Percentiles rank a stretch among this genome's conserved stretches.
These are phyloP conservation scores for Corchorus olitorius DNA, from an alignment of 345 rosid species.

Conservation along the genomic window DNA sequence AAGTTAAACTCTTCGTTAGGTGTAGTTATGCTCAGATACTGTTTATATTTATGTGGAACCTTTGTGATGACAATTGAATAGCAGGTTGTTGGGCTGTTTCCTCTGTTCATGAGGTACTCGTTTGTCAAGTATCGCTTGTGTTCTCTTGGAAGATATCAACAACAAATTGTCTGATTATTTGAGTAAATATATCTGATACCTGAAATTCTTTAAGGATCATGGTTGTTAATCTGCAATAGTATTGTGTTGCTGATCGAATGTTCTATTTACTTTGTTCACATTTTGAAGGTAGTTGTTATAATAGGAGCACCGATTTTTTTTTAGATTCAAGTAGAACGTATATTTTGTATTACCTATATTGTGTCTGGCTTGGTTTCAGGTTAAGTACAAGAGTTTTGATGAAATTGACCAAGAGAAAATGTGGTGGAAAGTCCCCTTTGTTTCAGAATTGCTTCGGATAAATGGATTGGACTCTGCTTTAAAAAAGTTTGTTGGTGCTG, in stretches of 20 bases:
- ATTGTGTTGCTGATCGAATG: neutral
- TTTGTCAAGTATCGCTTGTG: neutral
- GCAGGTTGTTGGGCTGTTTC: neutral
- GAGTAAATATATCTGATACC: neutral
- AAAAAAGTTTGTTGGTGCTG: conserved; percentile 57
- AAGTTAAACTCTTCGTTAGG: neutral
- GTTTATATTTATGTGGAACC: neutral
- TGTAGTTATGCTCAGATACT: neutral
- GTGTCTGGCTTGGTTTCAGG: conserved; percentile 48
- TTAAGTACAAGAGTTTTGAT: conserved; percentile 71
- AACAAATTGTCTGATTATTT: neutral
- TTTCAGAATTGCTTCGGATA: conserved; percentile 63
- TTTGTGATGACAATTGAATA: neutral
- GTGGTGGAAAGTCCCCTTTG: conserved; percentile 82
- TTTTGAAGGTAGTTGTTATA: conserved; percentile 2
- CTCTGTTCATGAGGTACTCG: neutral
- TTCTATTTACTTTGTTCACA: neutral
- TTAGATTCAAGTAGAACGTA: neutral
- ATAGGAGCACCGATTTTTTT: neutral
- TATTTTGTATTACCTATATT: neutral
- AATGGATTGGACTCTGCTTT: conserved; percentile 70
- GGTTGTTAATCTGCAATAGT: neutral
- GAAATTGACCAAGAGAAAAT: conserved; percentile 76
- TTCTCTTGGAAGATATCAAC: neutral
- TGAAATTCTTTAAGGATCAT: neutral